Evolutionary conservation across 345 rosid genomes (phyloP).

Genomic region (Eucalyptus pauciflora): DNA sequence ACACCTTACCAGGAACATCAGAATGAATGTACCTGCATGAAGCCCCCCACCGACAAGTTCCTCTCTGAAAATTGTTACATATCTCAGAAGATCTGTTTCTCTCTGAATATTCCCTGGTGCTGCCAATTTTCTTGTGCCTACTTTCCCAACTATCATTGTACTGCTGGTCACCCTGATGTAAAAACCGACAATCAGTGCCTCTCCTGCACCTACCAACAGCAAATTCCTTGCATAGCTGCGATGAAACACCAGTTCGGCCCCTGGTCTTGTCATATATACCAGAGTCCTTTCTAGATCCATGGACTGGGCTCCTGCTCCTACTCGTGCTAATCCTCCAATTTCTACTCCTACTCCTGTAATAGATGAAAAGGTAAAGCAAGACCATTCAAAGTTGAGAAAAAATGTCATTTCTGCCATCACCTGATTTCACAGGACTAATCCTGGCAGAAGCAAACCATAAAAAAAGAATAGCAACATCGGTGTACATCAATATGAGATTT

Average conservation of each 20-base stretch:
- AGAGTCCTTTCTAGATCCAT: slow-evolving; percentile 42
- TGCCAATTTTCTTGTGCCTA: slow-evolving; percentile 31
- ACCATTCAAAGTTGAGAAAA: background rate
- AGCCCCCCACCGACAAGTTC: slow-evolving; percentile 75
- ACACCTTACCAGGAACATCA: slow-evolving; percentile 33
- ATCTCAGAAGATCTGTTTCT: slow-evolving; percentile 16
- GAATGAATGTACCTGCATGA: slow-evolving; percentile 77
- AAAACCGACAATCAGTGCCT: slow-evolving; percentile 45
- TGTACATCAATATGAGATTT: background rate
- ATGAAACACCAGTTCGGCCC: slow-evolving; percentile 35
- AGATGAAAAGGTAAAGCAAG: background rate
- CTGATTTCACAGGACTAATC: background rate
- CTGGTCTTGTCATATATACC: slow-evolving; percentile 47
- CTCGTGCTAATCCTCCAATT: slow-evolving; percentile 48
- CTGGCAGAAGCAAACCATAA: background rate
- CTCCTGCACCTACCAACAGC: slow-evolving; percentile 63
- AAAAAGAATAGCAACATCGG: background rate
- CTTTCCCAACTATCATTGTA: slow-evolving; percentile 41
- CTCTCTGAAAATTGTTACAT: slow-evolving; percentile 16
- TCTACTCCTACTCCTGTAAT: slow-evolving; percentile 21
- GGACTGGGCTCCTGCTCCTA: slow-evolving; percentile 70
- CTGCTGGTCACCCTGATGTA: slow-evolving; percentile 35
- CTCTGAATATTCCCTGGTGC: slow-evolving; percentile 19
- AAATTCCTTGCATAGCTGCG: slow-evolving; percentile 55
- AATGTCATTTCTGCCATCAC: background rate